phyloP scores from a whole-genome alignment of 2,329 filamentous ascomycete genomes.

The Claviceps sp. region DNA sequence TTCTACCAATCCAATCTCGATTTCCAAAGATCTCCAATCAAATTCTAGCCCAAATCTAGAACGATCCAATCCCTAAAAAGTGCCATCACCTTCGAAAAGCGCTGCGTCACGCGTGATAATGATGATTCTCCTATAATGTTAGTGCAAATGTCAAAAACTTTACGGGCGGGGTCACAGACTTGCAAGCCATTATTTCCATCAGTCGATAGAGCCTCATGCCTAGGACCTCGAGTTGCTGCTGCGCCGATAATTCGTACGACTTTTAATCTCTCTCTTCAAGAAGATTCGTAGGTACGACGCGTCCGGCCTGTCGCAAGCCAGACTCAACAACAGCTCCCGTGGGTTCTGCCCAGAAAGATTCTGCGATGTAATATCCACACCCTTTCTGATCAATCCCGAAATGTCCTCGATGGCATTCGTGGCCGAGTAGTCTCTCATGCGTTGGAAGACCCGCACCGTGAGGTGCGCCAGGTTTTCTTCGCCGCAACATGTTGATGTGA shows the following conservation, averaged over 20 bases:
- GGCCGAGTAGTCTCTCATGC: not conserved
- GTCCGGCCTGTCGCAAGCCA: not conserved
- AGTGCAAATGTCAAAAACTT: too few species aligned
- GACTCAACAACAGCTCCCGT: not conserved
- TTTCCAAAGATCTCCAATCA: too few species aligned
- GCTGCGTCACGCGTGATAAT: too few species aligned
- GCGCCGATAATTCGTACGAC: not conserved
- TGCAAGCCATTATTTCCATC: too few species aligned
- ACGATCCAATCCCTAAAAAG: too few species aligned
- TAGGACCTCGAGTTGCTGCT: not conserved
- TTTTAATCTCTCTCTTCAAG: not conserved
- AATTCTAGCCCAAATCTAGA: too few species aligned
- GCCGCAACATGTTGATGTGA: not conserved
- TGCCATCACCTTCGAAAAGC: too few species aligned
- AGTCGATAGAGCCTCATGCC: too few species aligned
- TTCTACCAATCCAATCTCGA: too few species aligned
- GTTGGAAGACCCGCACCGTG: not conserved
- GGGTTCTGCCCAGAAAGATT: not conserved
- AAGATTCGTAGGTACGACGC: not conserved
- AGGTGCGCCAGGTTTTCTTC: not conserved
- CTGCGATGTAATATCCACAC: not conserved
- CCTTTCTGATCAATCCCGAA: not conserved
- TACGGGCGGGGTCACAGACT: too few species aligned
- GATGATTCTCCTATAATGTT: too few species aligned
- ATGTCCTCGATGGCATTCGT: not conserved